Base-by-base conservation (phyloP, 495 filamentous ascomycete species). In the Aspergillus egyptiacus region DNA sequence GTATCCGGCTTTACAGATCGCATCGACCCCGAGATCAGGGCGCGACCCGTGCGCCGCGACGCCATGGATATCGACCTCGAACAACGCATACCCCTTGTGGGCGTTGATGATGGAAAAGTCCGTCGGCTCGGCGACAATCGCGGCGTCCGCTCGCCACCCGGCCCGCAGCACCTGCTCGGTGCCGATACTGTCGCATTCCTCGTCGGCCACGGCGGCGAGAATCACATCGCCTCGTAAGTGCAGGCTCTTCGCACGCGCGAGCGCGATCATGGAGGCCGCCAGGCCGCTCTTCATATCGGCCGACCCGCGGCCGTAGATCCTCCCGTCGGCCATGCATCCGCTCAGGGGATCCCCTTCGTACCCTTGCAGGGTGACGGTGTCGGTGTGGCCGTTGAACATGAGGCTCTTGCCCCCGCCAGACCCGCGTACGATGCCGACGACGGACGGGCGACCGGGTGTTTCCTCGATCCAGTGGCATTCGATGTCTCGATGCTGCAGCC, bases 371-470 rank as follows among this genome's bases (percentile, higher is more conserved):
- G 20, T 44, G 20, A 44, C 40, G 5, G 40, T 44, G 24, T 44
- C 40, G 24, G 27, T 44, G 11, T 44, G 40, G 18, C 40, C 40
- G 24, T 44, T 44, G 20, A 44, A 28, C 40, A 44, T 44, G 20
- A 44, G 24, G 1, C 8, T 25, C 25, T 44, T 44, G 7, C 40
- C 40, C 9, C 40, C 40, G 10, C 40, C 40, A 3, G 40, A 44
- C 5, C 40, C 40, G 1, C 40, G 40, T 5, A 44, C 24, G 20
- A 44, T 17, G 7, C 22, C 40, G 24, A 44, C 25, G 4, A 44
- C 24, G 20, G 40, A 44, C 1, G 40, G 40, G 5, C 40, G 40
- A 24, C 25, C 25, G 2, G 40, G 40, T 5, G 24, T 28, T 10
- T 28, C 24, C 15, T 44, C 40, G n/a, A 44, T 44, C 40, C 40